Base-by-base conservation (phyloP, 1,284 basidiomycete species). In the Paramarasmius palmivorus region DNA sequence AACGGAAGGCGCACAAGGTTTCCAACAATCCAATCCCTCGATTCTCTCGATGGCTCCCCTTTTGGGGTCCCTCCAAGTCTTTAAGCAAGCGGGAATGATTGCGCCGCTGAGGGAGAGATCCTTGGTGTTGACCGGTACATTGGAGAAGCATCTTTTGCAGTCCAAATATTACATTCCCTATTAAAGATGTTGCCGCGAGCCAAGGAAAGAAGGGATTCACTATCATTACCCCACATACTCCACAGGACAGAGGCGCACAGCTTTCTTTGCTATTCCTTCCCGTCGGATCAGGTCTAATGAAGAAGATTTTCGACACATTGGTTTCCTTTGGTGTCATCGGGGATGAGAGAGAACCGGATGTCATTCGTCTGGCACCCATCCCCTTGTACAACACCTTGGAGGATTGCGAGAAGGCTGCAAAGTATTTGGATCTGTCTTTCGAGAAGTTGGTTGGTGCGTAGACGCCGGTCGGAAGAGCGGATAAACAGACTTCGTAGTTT, bases 11-110 rank as follows among this genome's bases (percentile, higher is more conserved):
- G 97, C 97, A 1, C 90, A 93, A 66, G 95, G 95, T 29, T 98
- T 92, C 75, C 94, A 98, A 68, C 90, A 95, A 68, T 97, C 94
- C 25, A 98, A 97, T 72, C 95, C 96, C 2, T 88, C 86, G 55
- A 84, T 92, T 38, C 75, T 99, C 54, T 83, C 87, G 45, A 81
- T 90, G 1, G 88, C 87, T 53, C 81, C 93, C 3, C 79, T 97
- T 7, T 77, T 93, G 20, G 92, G 93, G 2, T 87, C 92, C 37
- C 77, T 97, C 25, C 80, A 90, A 65, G 69, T 92, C n/a, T 90
- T 96, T 72, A 78, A 88, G 61, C 78, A 82, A 61, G 87, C 79
- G 5, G 91, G 90, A 35, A 88, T 90, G 71, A 88, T 95, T 74
- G 62, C 60, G 9, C 73, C 81, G 15, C 66, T 96, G 36, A 78